A percentile compares a stretch with the other conserved stretches of the same genome.
Conservation (phyloP, 192 early-diverging fungal species). For the Backusella tuberculispora region DNA sequence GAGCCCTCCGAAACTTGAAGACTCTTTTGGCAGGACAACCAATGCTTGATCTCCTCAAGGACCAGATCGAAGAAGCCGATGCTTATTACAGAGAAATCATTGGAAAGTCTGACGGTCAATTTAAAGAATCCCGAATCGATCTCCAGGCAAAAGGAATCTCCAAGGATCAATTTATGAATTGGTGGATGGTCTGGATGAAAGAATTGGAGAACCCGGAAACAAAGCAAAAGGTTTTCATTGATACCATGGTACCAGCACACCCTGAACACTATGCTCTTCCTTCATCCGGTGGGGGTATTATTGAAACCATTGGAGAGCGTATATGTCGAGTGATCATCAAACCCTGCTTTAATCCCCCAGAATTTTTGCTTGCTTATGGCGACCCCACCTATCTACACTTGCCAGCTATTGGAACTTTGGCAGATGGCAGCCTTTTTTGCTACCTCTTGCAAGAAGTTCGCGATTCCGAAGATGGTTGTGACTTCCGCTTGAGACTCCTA, state of each 20-base stretch:
- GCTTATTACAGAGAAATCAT: not conserved
- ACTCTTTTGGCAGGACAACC: not conserved
- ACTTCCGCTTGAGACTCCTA: not conserved
- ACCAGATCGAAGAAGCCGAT: not conserved
- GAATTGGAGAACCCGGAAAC: not conserved
- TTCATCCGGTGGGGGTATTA: not conserved
- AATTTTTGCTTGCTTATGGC: not conserved
- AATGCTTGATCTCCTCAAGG: not conserved
- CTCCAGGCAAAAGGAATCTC: not conserved
- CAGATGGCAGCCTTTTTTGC: not conserved
- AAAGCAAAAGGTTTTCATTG: not conserved
- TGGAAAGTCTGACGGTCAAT: not conserved
- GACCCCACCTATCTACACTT: not conserved
- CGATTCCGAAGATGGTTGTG: not conserved
- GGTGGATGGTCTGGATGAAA: not conserved
- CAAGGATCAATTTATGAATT: not conserved
- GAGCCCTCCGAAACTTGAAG: not conserved
- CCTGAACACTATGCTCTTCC: not conserved
- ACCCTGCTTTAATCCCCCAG: not conserved
- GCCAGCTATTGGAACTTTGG: not conserved
- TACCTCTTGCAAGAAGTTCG: not conserved
- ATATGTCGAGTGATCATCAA: not conserved
- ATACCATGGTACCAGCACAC: not conserved
- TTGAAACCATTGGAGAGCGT: not conserved
- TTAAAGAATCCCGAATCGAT: not conserved